Evolutionary conservation across 1,284 basidiomycete species (phyloP).

Genomic region (Ustilago tritici): DNA sequence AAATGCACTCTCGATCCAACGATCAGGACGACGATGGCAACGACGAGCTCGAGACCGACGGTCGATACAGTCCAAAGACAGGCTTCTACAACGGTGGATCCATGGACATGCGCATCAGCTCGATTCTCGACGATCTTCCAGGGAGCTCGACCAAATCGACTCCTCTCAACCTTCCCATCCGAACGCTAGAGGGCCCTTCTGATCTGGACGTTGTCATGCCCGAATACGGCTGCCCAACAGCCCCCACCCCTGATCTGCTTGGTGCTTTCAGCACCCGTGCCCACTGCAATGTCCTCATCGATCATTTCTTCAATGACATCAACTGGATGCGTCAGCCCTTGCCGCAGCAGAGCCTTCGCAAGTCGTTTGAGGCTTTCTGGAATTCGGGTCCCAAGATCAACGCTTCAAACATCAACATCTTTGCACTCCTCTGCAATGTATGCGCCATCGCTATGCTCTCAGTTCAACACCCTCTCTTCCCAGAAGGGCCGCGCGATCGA

Average conservation of each 20-base stretch:
- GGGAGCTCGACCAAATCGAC: constrained; percentile 43
- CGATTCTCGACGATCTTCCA: constrained; percentile 51
- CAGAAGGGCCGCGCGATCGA: constrained; percentile 37
- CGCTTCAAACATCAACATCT: constrained; percentile 59
- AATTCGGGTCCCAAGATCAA: constrained; percentile 54
- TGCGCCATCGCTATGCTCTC: constrained; percentile 51
- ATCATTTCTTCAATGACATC: constrained; percentile 61
- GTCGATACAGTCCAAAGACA: constrained; percentile 49
- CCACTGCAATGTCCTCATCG: constrained; percentile 47
- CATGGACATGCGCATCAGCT: constrained; percentile 58
- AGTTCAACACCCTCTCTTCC: constrained; percentile 33
- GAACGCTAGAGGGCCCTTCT: constrained; percentile 41
- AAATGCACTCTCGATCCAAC: constrained; percentile 5
- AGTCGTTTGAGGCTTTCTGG: constrained; percentile 52
- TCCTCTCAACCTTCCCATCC: constrained; percentile 42
- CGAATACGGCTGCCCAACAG: constrained; percentile 55
- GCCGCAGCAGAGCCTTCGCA: constrained; percentile 45
- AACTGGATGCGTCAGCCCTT: constrained; percentile 66
- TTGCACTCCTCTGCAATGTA: constrained; percentile 55
- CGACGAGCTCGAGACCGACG: constrained; percentile 53
- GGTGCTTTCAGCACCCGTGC: constrained; percentile 48
- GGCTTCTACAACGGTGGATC: constrained; percentile 55
- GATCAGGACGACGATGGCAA: constrained; percentile 47
- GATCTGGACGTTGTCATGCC: constrained; percentile 57
- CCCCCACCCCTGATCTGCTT: constrained; percentile 46